phyloP scores from a whole-genome alignment of 2,329 filamentous ascomycete genomes.

The Aspergillus luchuensis region DNA sequence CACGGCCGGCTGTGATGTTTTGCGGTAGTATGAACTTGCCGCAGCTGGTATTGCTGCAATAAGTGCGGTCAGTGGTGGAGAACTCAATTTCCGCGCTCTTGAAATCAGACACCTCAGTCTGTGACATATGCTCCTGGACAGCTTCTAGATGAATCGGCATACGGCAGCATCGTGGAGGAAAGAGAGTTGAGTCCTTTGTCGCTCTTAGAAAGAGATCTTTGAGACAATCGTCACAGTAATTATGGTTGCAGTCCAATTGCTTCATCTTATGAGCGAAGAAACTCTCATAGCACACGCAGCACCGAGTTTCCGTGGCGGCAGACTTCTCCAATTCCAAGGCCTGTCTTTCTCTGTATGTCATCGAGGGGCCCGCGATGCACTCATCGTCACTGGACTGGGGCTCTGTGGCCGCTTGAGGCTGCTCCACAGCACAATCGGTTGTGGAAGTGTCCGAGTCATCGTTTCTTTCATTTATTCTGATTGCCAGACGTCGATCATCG shows the following conservation, averaged over 20 bases:
- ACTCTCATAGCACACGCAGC: conserved; percentile 3
- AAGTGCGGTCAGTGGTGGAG: conserved; percentile 4
- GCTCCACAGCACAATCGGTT: not conserved
- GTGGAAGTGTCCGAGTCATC: not conserved
- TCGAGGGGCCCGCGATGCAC: not conserved
- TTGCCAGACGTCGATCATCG: not conserved
- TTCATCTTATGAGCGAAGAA: not conserved
- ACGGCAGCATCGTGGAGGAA: conserved; percentile 11
- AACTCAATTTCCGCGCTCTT: conserved; percentile 1
- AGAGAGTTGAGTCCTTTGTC: conserved; percentile 6
- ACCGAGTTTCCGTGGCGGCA: not conserved
- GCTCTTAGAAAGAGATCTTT: conserved; percentile 2
- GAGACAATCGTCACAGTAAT: conserved; percentile 11
- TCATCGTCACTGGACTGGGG: not conserved
- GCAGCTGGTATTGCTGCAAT: conserved; percentile 6
- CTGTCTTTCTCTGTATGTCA: not conserved
- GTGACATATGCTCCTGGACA: not conserved
- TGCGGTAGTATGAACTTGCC: not conserved
- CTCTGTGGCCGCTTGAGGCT: not conserved
- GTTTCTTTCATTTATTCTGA: not conserved
- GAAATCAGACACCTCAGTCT: not conserved
- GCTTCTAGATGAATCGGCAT: conserved; percentile 1
- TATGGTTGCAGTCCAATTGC: not conserved
- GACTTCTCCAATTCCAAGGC: not conserved
- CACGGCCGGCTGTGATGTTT: not conserved